A percentile compares a stretch with the other conserved stretches of the same genome.
These are phyloP conservation scores for Pyrus bretschneideri DNA, from an alignment of 306 rosid species.

Conservation along the genomic window DNA sequence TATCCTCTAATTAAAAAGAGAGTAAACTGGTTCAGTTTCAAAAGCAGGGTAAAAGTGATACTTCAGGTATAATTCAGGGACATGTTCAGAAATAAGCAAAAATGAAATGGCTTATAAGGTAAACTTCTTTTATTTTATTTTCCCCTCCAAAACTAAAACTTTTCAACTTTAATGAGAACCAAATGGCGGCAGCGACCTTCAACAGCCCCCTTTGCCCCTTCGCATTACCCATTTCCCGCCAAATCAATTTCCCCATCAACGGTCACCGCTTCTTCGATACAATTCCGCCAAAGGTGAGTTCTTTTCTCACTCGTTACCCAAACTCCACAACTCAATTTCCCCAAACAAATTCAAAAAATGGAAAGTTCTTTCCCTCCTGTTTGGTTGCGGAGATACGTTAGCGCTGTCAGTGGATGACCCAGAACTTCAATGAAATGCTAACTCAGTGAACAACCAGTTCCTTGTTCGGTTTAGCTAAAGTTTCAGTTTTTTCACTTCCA, in stretches of 20 bases:
- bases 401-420: too few species aligned
- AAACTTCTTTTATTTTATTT: not conserved
- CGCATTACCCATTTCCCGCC: constrained; percentile 16
- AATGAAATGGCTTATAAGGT: too few species aligned
- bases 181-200: constrained; percentile 6
- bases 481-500: not conserved
- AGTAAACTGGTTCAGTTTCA: not conserved
- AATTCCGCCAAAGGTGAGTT: too few species aligned
- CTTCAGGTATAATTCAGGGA: too few species aligned
- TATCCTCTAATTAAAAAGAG: not conserved
- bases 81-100: not conserved
- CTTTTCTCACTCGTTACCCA: too few species aligned
- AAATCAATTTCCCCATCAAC: not conserved
- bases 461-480: not conserved
- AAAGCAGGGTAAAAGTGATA: not conserved
- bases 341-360: too few species aligned
- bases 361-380: too few species aligned
- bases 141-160: not conserved
- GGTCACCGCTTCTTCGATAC: too few species aligned
- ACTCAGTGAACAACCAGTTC: not conserved
- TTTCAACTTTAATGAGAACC: not conserved
- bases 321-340: too few species aligned
- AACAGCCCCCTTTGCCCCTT: constrained; percentile 5
- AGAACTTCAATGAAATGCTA: too few species aligned
- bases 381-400: too few species aligned